phyloP scores from a whole-genome alignment of 2,329 filamentous ascomycete species.

The Xylaria sp. region DNA sequence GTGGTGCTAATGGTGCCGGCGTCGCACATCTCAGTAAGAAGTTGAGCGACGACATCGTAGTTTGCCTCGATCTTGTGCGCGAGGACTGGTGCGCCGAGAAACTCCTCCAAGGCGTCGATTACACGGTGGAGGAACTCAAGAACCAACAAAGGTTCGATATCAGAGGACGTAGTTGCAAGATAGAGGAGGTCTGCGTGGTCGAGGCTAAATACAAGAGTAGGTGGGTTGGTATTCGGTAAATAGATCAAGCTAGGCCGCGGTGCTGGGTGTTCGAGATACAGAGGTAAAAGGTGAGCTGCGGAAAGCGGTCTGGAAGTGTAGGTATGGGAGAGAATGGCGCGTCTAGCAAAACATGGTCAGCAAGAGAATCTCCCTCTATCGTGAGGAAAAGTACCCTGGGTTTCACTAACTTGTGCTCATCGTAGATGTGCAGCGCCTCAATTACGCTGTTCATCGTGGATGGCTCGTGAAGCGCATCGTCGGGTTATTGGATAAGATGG shows the following conservation, averaged over 20 bases:
- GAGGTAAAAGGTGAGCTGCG: conserved; percentile 76
- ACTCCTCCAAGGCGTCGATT: conserved; percentile 92
- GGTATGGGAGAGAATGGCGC: conserved; percentile 83
- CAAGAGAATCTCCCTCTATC: not conserved
- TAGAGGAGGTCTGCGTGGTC: conserved; percentile 87
- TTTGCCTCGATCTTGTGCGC: conserved; percentile 84
- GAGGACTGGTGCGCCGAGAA: conserved; percentile 84
- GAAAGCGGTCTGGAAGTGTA: conserved; percentile 84
- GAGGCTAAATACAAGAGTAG: conserved; percentile 87
- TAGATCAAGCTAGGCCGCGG: conserved; percentile 89
- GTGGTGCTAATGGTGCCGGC: conserved; percentile 87
- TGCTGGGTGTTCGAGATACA: conserved; percentile 81
- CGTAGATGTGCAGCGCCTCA: conserved; percentile 95
- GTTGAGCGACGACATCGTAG: conserved; percentile 92
- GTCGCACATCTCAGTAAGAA: conserved; percentile 96
- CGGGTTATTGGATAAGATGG: conserved; percentile 2
- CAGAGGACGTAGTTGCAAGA: conserved; percentile 80
- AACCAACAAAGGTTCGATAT: conserved; percentile 86
- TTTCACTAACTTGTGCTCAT: conserved; percentile 81
- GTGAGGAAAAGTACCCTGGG: not conserved
- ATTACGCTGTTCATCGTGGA: conserved; percentile 81
- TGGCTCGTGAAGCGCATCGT: conserved; percentile 39
- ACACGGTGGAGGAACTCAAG: conserved; percentile 95
- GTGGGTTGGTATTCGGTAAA: conserved; percentile 78
- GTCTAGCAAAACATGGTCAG: conserved; percentile 59